These are phyloP conservation scores for Xerocomus nothofagi DNA, from an alignment of 1,284 basidiomycete genomes.

Conservation along the genomic window DNA sequence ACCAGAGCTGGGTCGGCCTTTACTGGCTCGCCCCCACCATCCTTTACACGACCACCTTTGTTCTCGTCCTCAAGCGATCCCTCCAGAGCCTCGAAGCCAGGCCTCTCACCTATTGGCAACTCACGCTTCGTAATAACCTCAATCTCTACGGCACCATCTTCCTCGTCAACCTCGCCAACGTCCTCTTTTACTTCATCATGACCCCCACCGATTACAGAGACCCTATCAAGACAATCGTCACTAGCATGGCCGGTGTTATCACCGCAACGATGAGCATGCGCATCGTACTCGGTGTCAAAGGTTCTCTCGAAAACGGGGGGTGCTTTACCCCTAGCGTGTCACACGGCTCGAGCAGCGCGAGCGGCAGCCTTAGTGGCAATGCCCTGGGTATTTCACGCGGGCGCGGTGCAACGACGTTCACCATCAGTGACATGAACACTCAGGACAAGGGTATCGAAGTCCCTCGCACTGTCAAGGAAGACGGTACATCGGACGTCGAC, in stretches of 20 bases:
- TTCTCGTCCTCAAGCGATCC: slow-evolving; percentile 64
- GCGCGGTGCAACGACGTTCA: slow-evolving; percentile 54
- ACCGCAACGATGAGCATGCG: slow-evolving; percentile 83
- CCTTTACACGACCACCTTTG: slow-evolving; percentile 53
- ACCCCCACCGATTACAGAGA: slow-evolving; percentile 59
- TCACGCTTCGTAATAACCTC: slow-evolving; percentile 83
- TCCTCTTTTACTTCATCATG: slow-evolving; percentile 80
- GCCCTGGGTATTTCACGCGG: slow-evolving; percentile 32
- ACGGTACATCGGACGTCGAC: slow-evolving; percentile 43
- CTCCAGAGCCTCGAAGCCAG: slow-evolving; percentile 59
- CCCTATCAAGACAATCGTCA: slow-evolving; percentile 76
- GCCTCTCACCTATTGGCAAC: slow-evolving; percentile 66
- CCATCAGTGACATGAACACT: slow-evolving; percentile 58
- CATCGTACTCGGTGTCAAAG: slow-evolving; percentile 76
- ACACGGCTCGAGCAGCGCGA: slow-evolving; percentile 38
- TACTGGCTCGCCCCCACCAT: slow-evolving; percentile 78
- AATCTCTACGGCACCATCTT: slow-evolving; percentile 79
- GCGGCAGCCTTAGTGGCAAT: slow-evolving; percentile 36
- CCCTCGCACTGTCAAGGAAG: slow-evolving; percentile 30
- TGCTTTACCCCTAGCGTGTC: slow-evolving; percentile 57
- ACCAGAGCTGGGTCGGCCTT: slow-evolving; percentile 67
- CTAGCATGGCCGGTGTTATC: slow-evolving; percentile 76
- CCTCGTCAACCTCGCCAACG: slow-evolving; percentile 74
- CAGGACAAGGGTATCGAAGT: slow-evolving; percentile 46
- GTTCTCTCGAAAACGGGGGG: slow-evolving; percentile 65